Evolutionary conservation across 2,329 filamentous ascomycete species (phyloP), one percentile per base, ranked within the genome.

Genomic region (Ambrosiella xylebori): DNA sequence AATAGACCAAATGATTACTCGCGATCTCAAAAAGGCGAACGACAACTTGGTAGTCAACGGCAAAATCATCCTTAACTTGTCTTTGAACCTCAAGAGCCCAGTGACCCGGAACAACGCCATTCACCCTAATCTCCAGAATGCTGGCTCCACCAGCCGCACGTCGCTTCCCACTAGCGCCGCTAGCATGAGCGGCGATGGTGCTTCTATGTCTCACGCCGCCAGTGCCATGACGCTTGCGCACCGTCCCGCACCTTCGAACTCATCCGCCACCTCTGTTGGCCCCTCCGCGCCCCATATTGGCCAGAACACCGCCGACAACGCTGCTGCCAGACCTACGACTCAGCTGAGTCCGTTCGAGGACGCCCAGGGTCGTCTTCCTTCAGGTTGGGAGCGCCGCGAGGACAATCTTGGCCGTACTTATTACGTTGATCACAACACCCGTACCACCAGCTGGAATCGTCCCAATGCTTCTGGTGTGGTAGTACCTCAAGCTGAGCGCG

Each of bases 1-100:
- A 53, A 35, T 35, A 97, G 79, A 97, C 81, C 90, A 97, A 73
- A 98, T 97, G 91, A 86, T 98, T 68, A 97, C 93, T 55, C 79
- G 89, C 64, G 93, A 98, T 69, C 78, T 98, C 39, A 96, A 97
- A 69, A 97, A 96, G 71, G 96, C 93, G 5, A 96, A 89, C 61
- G 93, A 98, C 69, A 97, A 97, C 68, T 81, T 98, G 54, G 89
- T 97, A 59, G 93, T 98, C 39, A 90, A 98, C 68, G 93, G 93
- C 62, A 97, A 97, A 72, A 80, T 98, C 58, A 98, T 98, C 65
- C 82, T 98, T 62, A 97, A 95, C 69, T 76, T 98, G 11, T 96
- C 91, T 9, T 96, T 91, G 56, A 95, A 98, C 68, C 78, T 97
- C 17, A 75, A 79, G 49, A 72, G 80, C 13, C 87, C 89, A 6